phyloP scores from a whole-genome alignment of 495 filamentous ascomycete genomes.

The Penicillium longicatenatum region DNA sequence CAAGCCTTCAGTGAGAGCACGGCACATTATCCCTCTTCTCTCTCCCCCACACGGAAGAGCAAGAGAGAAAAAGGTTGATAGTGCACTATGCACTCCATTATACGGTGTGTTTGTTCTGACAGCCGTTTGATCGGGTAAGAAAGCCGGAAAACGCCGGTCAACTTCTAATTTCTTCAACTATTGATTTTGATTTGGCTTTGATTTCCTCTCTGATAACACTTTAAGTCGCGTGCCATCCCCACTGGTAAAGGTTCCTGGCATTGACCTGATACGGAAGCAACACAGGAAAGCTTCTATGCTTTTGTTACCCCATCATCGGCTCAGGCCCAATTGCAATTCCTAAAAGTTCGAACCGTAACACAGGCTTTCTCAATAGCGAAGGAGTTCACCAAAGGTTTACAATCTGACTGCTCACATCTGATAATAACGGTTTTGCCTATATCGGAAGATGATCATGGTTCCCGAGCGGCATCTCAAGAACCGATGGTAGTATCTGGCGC shows the following conservation, averaged over 20 bases:
- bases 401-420: neutral
- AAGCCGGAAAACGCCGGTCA: slow-evolving; percentile 21
- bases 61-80: slow-evolving; percentile 11
- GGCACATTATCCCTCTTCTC: slow-evolving; percentile 5
- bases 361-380: slow-evolving; percentile 8
- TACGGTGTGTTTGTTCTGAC: slow-evolving; percentile 15
- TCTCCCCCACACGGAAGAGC: neutral
- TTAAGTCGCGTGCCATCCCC: neutral
- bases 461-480: neutral
- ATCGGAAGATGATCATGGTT: neutral
- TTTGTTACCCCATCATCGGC: slow-evolving; percentile 23
- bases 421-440: neutral
- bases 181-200: slow-evolving; percentile 4
- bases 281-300: slow-evolving; percentile 25
- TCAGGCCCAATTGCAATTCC: slow-evolving; percentile 28
- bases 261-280: neutral
- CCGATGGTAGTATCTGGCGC: slow-evolving; percentile 14
- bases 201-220: neutral
- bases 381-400: neutral
- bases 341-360: slow-evolving; percentile 23
- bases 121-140: slow-evolving; percentile 23
- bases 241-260: slow-evolving; percentile 7
- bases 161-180: slow-evolving; percentile 10
- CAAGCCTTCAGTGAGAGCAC: neutral
- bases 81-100: slow-evolving; percentile 4